Evolutionary conservation across 768 basidiomycete genomes (phyloP).

Genomic region (Asterophora lycoperdoides): DNA sequence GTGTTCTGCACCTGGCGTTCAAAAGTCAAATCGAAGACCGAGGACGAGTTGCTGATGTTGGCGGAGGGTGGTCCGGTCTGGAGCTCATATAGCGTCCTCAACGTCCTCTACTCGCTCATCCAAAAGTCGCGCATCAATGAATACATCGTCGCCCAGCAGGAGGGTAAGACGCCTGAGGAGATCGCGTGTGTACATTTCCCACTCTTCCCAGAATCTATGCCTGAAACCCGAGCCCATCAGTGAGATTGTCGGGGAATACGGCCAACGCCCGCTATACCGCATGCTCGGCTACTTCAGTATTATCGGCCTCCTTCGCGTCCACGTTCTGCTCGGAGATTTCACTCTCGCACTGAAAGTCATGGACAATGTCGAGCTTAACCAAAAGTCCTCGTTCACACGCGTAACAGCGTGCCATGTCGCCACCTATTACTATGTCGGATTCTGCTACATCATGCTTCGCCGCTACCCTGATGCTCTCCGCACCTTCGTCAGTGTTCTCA

Average conservation of each 20-base stretch:
- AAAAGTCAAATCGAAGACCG: slow-evolving; percentile 78
- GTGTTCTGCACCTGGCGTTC: slow-evolving; percentile 92
- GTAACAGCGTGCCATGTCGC: slow-evolving; percentile 97
- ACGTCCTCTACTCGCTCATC: slow-evolving; percentile 96
- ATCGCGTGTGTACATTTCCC: slow-evolving; percentile 58
- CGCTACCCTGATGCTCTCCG: slow-evolving; percentile 95
- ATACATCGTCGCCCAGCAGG: slow-evolving; percentile 77
- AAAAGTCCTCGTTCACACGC: slow-evolving; percentile 89
- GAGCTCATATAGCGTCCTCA: slow-evolving; percentile 97
- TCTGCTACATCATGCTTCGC: slow-evolving; percentile 94
- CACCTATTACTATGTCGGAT: slow-evolving; percentile 93
- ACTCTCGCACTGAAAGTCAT: slow-evolving; percentile 92
- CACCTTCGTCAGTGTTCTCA: slow-evolving; percentile 86
- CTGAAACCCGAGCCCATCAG: slow-evolving; percentile 32
- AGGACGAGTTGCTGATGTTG: slow-evolving; percentile 83
- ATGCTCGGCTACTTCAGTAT: slow-evolving; percentile 97
- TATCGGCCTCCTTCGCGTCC: slow-evolving; percentile 92
- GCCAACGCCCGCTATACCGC: slow-evolving; percentile 83
- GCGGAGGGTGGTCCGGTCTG: slow-evolving; percentile 80
- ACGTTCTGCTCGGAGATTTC: slow-evolving; percentile 93
- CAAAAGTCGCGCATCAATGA: slow-evolving; percentile 97
- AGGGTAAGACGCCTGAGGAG: slow-evolving; percentile 78
- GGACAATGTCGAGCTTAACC: slow-evolving; percentile 89
- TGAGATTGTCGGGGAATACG: slow-evolving; percentile 88
- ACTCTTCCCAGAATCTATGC: background rate